Conservation (phyloP, 2,329 filamentous ascomycete genomes). For the Myriangium duriaei region DNA sequence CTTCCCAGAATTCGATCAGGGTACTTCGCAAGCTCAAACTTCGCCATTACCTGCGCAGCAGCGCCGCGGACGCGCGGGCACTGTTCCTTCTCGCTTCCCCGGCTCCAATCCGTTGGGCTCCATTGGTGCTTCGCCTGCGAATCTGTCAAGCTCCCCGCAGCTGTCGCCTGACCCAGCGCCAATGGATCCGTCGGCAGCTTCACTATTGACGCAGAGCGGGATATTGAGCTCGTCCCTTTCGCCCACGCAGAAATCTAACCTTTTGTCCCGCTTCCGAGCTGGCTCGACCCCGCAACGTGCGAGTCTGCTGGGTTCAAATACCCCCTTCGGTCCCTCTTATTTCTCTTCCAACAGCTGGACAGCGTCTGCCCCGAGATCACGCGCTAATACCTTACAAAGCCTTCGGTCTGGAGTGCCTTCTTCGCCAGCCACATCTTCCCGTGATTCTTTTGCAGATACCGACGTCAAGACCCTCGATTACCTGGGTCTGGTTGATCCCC, state of each 20-base stretch:
- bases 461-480: slow-evolving; percentile 94
- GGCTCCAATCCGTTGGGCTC: slow-evolving; percentile 54
- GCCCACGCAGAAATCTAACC: slow-evolving; percentile 15
- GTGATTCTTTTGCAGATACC: slow-evolving; percentile 70
- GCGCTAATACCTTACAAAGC: slow-evolving; percentile 80
- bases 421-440: slow-evolving; percentile 76
- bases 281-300: slow-evolving; percentile 88
- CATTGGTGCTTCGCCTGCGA: slow-evolving; percentile 20
- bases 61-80: slow-evolving; percentile 79
- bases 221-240: slow-evolving; percentile 10
- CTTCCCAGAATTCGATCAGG: slow-evolving; percentile 76
- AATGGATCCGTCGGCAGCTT: slow-evolving; percentile 3
- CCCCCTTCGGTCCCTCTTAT: slow-evolving; percentile 75
- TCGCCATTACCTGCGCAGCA: slow-evolving; percentile 41
- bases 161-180: slow-evolving; percentile 14
- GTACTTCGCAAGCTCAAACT: slow-evolving; percentile 44
- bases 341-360: slow-evolving; percentile 75
- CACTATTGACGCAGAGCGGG: slow-evolving; percentile 5
- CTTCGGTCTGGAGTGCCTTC: slow-evolving; percentile 81
- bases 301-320: slow-evolving; percentile 44
- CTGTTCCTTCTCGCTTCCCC: slow-evolving; percentile 88
- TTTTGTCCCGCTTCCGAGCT: slow-evolving; percentile 75
- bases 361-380: slow-evolving; percentile 48
- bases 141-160: slow-evolving; percentile 39
- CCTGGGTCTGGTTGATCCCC: slow-evolving; percentile 84